Evolutionary conservation across 176 grass and related monocot genomes (phyloP).

Genomic region (Aegilops longissima): DNA sequence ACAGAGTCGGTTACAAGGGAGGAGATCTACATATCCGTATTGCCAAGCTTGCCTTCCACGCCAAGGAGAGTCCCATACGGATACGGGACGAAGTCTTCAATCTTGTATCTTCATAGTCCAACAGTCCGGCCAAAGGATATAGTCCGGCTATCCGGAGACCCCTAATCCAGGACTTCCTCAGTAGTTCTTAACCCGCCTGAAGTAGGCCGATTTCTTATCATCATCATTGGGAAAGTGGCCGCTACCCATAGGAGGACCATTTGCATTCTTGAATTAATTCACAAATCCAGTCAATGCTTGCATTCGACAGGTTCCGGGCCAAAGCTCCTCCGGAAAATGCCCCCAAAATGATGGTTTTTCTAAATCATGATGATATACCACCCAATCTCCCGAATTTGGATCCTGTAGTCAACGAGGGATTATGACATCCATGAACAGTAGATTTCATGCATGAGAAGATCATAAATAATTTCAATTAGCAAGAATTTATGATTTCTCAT

Average conservation of each 20-base stretch:
- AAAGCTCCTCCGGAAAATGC: constrained; percentile 16
- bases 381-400: constrained; percentile 37
- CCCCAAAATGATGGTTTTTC: constrained; percentile 10
- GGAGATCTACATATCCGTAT: too few relatives aligned
- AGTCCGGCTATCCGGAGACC: too few relatives aligned
- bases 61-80: too few relatives aligned
- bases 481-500: neutral
- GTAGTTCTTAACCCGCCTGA: constrained; percentile 1
- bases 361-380: constrained; percentile 32
- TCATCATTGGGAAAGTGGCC: constrained; percentile 24
- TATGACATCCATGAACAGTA: neutral
- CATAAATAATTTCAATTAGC: neutral
- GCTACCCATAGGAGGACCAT: constrained; percentile 40
- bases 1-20: too few relatives aligned
- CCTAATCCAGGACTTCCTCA: too few relatives aligned
- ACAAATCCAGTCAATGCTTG: constrained; percentile 19
- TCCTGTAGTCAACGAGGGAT: constrained; percentile 18
- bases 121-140: too few relatives aligned
- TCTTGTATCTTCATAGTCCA: too few relatives aligned
- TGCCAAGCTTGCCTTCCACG: too few relatives aligned
- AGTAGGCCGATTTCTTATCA: constrained; percentile 20
- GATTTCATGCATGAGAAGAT: neutral
- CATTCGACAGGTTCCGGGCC: neutral
- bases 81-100: too few relatives aligned
- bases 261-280: neutral